Evolutionary conservation across 345 rosid genomes (phyloP).

Genomic region (Lumnitzera racemosa): DNA sequence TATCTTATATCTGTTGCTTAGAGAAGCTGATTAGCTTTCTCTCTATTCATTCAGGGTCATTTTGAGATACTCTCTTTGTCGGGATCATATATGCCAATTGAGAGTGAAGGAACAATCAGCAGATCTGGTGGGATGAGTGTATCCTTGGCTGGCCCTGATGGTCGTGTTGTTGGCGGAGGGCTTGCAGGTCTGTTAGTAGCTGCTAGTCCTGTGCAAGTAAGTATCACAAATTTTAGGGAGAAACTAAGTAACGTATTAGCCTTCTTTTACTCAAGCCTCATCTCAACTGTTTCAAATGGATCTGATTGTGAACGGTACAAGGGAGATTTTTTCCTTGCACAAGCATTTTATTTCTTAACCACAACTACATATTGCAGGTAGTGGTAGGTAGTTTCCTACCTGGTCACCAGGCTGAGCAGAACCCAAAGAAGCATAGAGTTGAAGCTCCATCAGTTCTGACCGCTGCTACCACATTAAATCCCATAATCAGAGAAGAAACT

Average conservation of each 20-base stretch:
- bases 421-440: slow-evolving; percentile 28
- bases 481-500: slow-evolving; percentile 18
- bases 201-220: slow-evolving; percentile 47
- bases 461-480: slow-evolving; percentile 10
- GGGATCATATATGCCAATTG: slow-evolving; percentile 37
- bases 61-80: slow-evolving; percentile 45
- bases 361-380: slow-evolving; percentile 19
- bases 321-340: not conserved
- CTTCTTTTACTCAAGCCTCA: too few species aligned
- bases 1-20: not conserved
- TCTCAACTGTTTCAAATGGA: not conserved
- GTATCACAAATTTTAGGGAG: not conserved
- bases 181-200: slow-evolving; percentile 42
- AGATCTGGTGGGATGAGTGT: slow-evolving; percentile 48
- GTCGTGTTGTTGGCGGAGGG: slow-evolving; percentile 45
- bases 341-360: not conserved
- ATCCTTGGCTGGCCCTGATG: slow-evolving; percentile 44
- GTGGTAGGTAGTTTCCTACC: slow-evolving; percentile 37
- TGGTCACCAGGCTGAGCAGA: slow-evolving; percentile 34
- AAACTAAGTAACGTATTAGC: too few species aligned
- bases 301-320: not conserved
- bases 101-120: slow-evolving; percentile 38
- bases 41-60: slow-evolving; percentile 22
- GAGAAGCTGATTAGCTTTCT: not conserved
- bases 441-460: slow-evolving; percentile 16